Conservation (phyloP, 768 basidiomycete genomes). For the Pulveroboletus sp. region DNA sequence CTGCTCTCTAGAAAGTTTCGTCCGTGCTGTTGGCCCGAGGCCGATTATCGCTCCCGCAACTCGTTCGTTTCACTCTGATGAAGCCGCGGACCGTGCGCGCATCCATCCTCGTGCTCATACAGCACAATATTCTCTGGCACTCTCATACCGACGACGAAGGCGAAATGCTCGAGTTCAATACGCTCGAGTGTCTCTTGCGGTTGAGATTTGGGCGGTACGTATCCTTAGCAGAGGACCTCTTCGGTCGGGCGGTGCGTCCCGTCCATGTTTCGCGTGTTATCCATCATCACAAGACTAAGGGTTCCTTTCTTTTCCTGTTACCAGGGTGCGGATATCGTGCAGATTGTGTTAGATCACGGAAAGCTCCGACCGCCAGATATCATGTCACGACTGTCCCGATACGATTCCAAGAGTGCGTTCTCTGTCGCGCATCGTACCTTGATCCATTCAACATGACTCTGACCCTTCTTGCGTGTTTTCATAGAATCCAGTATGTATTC, state of each 20-base stretch:
- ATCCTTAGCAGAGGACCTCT: slow-evolving; percentile 63
- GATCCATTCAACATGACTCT: neutral
- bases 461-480: neutral
- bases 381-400: slow-evolving; percentile 43
- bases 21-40: slow-evolving; percentile 74
- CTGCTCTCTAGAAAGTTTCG: slow-evolving; percentile 55
- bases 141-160: slow-evolving; percentile 64
- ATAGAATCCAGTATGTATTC: slow-evolving; percentile 42
- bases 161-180: slow-evolving; percentile 77
- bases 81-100: slow-evolving; percentile 66
- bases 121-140: slow-evolving; percentile 92
- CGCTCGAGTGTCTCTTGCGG: slow-evolving; percentile 76
- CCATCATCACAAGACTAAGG: neutral
- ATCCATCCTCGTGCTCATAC: slow-evolving; percentile 72
- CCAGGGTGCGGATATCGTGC: slow-evolving; percentile 74
- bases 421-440: slow-evolving; percentile 17
- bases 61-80: slow-evolving; percentile 64
- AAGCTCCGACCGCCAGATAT: slow-evolving; percentile 78
- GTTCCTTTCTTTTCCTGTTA: too few species aligned
- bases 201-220: slow-evolving; percentile 81
- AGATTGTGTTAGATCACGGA: slow-evolving; percentile 76
- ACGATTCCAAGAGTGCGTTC: slow-evolving; percentile 54
- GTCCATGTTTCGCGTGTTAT: neutral
- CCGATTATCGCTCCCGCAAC: slow-evolving; percentile 65
- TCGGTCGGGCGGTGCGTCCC: slow-evolving; percentile 61